Evolutionary conservation across 352 stramenopile species (phyloP).

Genomic region (Phytophthora fragariaefolia): DNA sequence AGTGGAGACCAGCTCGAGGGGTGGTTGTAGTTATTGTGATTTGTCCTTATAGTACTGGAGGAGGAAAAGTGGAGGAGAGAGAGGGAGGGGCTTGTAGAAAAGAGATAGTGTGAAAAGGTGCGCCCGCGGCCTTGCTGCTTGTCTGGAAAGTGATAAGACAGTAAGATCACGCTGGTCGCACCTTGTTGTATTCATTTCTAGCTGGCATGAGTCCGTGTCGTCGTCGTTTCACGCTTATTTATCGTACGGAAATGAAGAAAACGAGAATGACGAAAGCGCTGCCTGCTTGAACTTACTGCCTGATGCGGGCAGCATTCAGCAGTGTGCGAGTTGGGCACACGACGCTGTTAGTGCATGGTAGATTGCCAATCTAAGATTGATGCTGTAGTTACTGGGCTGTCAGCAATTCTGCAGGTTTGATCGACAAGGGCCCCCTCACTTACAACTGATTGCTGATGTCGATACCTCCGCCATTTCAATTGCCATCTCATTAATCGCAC

Average conservation of each 20-base stretch:
- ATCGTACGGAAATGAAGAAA: conserved; percentile 17
- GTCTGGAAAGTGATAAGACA: conserved; percentile 11
- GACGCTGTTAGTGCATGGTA: too few relatives aligned
- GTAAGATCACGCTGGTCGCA: conserved; percentile 8
- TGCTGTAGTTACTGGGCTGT: too few relatives aligned
- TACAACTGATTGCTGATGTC: too few relatives aligned
- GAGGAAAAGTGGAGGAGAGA: background rate
- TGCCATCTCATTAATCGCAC: too few relatives aligned
- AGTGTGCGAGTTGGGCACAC: too few relatives aligned
- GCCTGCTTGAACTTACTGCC: too few relatives aligned
- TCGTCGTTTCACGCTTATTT: conserved; percentile 20
- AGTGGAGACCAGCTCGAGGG: background rate
- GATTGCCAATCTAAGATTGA: too few relatives aligned
- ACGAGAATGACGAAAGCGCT: background rate
- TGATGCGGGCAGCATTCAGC: too few relatives aligned
- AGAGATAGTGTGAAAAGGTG: conserved; percentile 14
- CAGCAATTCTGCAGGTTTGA: too few relatives aligned
- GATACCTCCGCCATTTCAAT: too few relatives aligned
- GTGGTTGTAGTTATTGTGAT: conserved; percentile 25
- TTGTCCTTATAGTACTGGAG: conserved; percentile 31
- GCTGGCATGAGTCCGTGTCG: conserved; percentile 1
- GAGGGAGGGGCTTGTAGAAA: conserved; percentile 35
- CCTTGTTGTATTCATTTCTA: conserved; percentile 20
- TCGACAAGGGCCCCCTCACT: too few relatives aligned
- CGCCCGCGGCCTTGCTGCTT: conserved; percentile 9